Percentiles rank a stretch among this genome's conserved stretches.
Conservation (phyloP, 2,329 filamentous ascomycete genomes). For the Alternaria alternata region DNA sequence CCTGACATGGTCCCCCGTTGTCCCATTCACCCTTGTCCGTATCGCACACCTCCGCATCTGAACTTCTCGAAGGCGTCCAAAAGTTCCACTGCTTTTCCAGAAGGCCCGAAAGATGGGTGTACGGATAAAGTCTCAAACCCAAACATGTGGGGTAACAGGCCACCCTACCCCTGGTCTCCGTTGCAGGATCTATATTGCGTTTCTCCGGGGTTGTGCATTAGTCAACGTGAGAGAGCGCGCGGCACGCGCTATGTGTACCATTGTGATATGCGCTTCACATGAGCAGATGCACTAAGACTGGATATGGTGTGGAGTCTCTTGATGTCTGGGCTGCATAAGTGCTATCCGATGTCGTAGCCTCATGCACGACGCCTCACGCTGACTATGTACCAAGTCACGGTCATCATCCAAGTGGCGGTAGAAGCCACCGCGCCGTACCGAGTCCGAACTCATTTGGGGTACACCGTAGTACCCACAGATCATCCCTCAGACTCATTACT, state of each 20-base stretch:
- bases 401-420: slow-evolving; percentile 4
- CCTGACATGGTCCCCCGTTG: neutral
- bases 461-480: slow-evolving; percentile 12
- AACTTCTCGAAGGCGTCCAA: slow-evolving; percentile 9
- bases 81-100: slow-evolving; percentile 11
- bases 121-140: slow-evolving; percentile 12
- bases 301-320: neutral
- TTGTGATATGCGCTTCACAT: neutral
- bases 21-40: neutral
- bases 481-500: slow-evolving; percentile 3
- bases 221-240: neutral
- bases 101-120: slow-evolving; percentile 13
- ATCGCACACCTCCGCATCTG: neutral
- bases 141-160: slow-evolving; percentile 6
- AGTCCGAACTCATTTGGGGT: slow-evolving; percentile 10
- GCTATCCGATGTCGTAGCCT: neutral
- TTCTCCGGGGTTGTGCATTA: slow-evolving; percentile 6
- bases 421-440: slow-evolving; percentile 20
- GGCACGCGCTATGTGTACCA: neutral
- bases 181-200: slow-evolving; percentile 15
- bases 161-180: neutral
- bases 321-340: neutral
- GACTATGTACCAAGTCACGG: neutral
- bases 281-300: neutral
- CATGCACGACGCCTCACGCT: neutral